Base-by-base conservation (phyloP, 78 protist species). In the Thecamonas trahens region DNA sequence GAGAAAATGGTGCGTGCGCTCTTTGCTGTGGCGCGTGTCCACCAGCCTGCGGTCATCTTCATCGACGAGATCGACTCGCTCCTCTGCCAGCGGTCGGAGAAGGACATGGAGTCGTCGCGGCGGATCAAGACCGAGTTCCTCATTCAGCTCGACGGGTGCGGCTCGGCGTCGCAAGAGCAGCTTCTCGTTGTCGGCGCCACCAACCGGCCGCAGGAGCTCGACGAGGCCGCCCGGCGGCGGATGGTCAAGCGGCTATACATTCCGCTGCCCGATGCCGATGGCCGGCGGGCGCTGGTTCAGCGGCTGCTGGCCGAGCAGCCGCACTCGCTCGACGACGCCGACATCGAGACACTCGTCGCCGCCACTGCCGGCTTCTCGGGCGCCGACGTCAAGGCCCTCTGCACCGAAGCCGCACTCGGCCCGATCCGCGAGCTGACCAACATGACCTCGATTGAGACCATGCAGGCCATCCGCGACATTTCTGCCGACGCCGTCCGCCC, bases 21-120 rank as follows among this genome's bases (percentile, higher is more conserved):
- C 34, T 92, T 94, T 54, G 85, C 86, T 13, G 80, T 92, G 28
- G 97, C 97, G 18, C 54, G 72, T 11, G 31, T 1, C 4, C 18
- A 22, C 42, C 72, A 64, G 61, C 96, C 93, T 1, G 20, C 92
- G 4, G 75, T 94, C 26, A 68, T 94, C 18, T 94, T 94, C 61
- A 73, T 94, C 61, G 98, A 91, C 70, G 98, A 88, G 65, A 77
- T 94, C 31, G 97, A 93, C 82, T 88, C 94, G 15, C 32, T 90
- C 14, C 72, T 91, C n/a, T 2, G 74, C 29, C 32, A 7, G 50
- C 66, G 96, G 24, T 0, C 61, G 15, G 84, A 80, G 24, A 70
- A 69, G n/a, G 96, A 92, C 26, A 50, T 47, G 18, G 97, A 92
- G 13, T 50, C 72, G 31, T 31, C 64, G 34, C 70, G 94, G 18